Percentiles rank a stretch among this genome's conserved stretches.
Evolutionary conservation across 108 stramenopile species (phyloP).

Genomic region (Aurantiochytrium sp.): DNA sequence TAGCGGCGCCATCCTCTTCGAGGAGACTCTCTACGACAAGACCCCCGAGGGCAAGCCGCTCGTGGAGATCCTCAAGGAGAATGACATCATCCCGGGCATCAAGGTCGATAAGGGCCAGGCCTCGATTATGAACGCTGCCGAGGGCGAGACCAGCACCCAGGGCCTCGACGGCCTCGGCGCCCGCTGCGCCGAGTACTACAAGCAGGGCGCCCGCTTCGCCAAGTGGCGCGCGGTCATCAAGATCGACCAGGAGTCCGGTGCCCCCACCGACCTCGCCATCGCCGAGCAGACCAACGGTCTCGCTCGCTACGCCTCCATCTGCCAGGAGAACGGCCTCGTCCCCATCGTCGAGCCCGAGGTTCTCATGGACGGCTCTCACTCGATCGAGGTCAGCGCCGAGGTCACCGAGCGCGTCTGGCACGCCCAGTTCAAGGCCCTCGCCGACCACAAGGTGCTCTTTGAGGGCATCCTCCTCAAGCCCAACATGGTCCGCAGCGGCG

Average conservation of each 20-base stretch:
- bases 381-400: slow-evolving; percentile 54
- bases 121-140: slow-evolving; percentile 34
- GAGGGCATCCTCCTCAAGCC: slow-evolving; percentile 82
- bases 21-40: slow-evolving; percentile 79
- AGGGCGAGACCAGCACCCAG: slow-evolving; percentile 79
- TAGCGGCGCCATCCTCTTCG: slow-evolving; percentile 79
- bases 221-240: slow-evolving; percentile 77
- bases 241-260: slow-evolving; percentile 57
- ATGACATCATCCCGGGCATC: slow-evolving; percentile 79
- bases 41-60: slow-evolving; percentile 68
- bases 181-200: slow-evolving; percentile 77
- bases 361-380: slow-evolving; percentile 64
- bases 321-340: slow-evolving; percentile 78
- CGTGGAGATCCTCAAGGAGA: slow-evolving; percentile 63
- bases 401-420: slow-evolving; percentile 59
- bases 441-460: slow-evolving; percentile 79
- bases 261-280: slow-evolving; percentile 75
- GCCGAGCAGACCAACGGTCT: slow-evolving; percentile 67
- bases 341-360: slow-evolving; percentile 94
- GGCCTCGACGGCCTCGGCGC: slow-evolving; percentile 76
- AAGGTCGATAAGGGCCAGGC: slow-evolving; percentile 58
- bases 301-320: slow-evolving; percentile 81
- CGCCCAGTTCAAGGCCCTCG: slow-evolving; percentile 72
- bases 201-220: slow-evolving; percentile 78
- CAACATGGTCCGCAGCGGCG: slow-evolving; percentile 78